Evolutionary conservation across 176 grass and related monocot species (phyloP), one percentile per base, ranked within the genome.

Genomic region (Avena atlantica): DNA sequence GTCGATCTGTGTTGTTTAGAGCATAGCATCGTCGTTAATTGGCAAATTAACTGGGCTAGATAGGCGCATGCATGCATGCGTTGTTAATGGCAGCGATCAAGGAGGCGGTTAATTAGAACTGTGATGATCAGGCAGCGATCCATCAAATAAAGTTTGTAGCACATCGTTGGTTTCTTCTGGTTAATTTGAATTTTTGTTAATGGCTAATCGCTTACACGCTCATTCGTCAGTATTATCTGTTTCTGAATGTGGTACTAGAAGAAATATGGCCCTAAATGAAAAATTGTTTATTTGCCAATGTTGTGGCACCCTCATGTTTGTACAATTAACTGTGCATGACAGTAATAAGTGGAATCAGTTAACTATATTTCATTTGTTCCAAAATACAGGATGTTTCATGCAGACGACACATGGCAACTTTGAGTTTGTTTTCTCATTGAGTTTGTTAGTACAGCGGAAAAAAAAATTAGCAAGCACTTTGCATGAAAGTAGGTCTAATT

Each of bases 71-170:
- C 44, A 52, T 44, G 59, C 59, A 65, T 57, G 59, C 59, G 24
- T 19, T 47, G 68, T 53, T 82, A 55, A 81, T 49, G 79, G 15
- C 44, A 21, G 80, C 27, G 44, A 16, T 16, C 16, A n/a, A 60
- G 45, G 79, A 34, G 79, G 62, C 14, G 11, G 9, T 25, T 47
- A 60, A 52, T 68, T 49, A 85, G 34, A 74, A 63, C 78, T 86
- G 7, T 78, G 37, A 69, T 79, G 55, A 71, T 77, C 79, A 76
- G 82, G 53, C 72, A 44, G 25, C 60, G 15, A 85, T 77, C 40
- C 0, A 82, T 50, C 62, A n/a, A 90, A 90, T 90, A 90, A 90
- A 65, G 44, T 42, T 55, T 61, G 9, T 40, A 70, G 49, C 64
- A 45, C 72, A 83, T 78, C 20, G 36, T 58, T 72, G 13, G 4